These are phyloP conservation scores for Plasmodium berghei DNA, from an alignment of 169 alveolate genomes.

Conservation along the genomic window DNA sequence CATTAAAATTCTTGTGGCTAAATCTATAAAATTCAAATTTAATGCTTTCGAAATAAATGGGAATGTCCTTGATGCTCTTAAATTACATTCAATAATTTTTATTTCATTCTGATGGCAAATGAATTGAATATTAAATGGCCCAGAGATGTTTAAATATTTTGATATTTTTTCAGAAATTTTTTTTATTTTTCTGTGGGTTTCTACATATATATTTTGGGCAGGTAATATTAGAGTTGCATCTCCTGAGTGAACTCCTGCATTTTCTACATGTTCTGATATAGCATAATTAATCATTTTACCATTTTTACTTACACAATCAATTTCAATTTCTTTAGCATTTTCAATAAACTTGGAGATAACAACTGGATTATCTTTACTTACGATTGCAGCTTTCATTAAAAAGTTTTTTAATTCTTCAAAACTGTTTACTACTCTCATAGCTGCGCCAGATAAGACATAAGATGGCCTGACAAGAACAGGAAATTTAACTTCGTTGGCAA, in stretches of 20 bases:
- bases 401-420: conserved; percentile 84
- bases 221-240: conserved; percentile 92
- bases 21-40: conserved; percentile 89
- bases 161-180: conserved; percentile 89
- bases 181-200: conserved; percentile 89
- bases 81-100: conserved; percentile 92
- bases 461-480: conserved; percentile 94
- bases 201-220: conserved; percentile 92
- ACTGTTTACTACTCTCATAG: conserved; percentile 90
- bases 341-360: conserved; percentile 90
- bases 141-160: conserved; percentile 87
- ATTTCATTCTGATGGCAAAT: conserved; percentile 90
- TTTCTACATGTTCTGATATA: conserved; percentile 92
- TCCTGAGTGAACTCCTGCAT: conserved; percentile 93
- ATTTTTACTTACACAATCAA: conserved; percentile 89
- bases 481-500: conserved; percentile 81
- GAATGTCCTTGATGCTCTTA: conserved; percentile 91
- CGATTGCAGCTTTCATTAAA: conserved; percentile 89
- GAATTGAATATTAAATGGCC: conserved; percentile 93
- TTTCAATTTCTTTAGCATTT: conserved; percentile 89
- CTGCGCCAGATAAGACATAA: conserved; percentile 92
- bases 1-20: conserved; percentile 85
- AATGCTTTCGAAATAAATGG: conserved; percentile 90
- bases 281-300: conserved; percentile 91
- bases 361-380: conserved; percentile 90